A percentile compares a stretch with the other conserved stretches of the same genome.
These are phyloP conservation scores for Schoenoplectus tabernaemontani DNA, from an alignment of 202 grass and related monocot species.

Conservation along the genomic window DNA sequence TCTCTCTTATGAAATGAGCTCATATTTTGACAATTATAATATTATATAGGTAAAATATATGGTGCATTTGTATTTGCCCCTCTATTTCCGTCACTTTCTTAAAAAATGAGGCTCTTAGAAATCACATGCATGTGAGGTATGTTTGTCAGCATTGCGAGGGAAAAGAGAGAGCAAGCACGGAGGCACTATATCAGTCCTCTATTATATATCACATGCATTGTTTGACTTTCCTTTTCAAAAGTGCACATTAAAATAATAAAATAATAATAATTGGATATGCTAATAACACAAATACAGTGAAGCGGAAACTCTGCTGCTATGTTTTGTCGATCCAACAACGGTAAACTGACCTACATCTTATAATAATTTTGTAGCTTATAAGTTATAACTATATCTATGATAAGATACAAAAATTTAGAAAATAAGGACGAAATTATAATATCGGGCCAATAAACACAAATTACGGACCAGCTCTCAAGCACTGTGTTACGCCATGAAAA, in stretches of 20 bases:
- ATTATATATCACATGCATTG: not conserved
- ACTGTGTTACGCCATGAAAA: slow-evolving; percentile 31
- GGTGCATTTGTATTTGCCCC: too few relatives aligned
- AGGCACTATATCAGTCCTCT: too few relatives aligned
- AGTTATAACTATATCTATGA: not conserved
- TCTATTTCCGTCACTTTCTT: too few relatives aligned
- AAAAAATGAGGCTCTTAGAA: too few relatives aligned
- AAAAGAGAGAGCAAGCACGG: too few relatives aligned
- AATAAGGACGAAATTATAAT: slow-evolving; percentile 3
- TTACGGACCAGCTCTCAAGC: slow-evolving; percentile 16
- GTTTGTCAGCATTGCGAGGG: too few relatives aligned
- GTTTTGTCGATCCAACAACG: not conserved
- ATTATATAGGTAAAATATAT: too few relatives aligned
- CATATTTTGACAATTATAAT: too few relatives aligned
- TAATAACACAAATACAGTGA: not conserved
- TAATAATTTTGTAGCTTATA: not conserved
- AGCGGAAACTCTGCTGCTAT: not conserved
- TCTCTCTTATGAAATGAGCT: too few relatives aligned
- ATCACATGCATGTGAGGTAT: too few relatives aligned
- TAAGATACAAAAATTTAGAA: not conserved
- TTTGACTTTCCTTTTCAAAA: not conserved
- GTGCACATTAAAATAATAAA: not conserved
- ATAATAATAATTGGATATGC: not conserved
- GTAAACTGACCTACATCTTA: slow-evolving; percentile 6
- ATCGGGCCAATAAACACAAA: not conserved